phyloP scores from a whole-genome alignment of 208 protist species.

The Sergeia podlipaevii region DNA sequence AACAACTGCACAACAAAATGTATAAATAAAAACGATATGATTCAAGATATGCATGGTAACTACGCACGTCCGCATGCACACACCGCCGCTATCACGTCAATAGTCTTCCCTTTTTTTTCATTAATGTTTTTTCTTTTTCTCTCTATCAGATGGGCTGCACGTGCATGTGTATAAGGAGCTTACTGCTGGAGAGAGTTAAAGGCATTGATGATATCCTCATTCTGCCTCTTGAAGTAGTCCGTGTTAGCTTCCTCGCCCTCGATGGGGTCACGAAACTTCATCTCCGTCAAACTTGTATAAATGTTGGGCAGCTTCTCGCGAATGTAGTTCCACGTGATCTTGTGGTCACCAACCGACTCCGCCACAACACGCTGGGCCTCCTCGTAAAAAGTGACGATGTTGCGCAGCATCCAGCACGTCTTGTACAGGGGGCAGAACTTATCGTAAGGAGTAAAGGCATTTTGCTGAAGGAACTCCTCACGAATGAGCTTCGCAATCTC shows the following conservation, averaged over 20 bases:
- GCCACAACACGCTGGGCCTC: slow-evolving; percentile 89
- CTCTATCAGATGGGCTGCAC: background rate
- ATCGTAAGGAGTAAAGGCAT: slow-evolving; percentile 98
- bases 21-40: no score
- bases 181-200: slow-evolving; percentile 86
- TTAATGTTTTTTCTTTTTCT: slow-evolving; percentile 12
- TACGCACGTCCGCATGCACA: no score
- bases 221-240: slow-evolving; percentile 88
- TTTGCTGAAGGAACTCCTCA: slow-evolving; percentile 99
- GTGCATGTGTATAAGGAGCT: background rate
- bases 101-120: slow-evolving; percentile 19
- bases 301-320: slow-evolving; percentile 86
- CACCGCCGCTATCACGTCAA: no score
- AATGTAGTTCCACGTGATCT: slow-evolving; percentile 96
- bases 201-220: slow-evolving; percentile 82
- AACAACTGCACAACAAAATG: no score
- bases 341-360: slow-evolving; percentile 89
- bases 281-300: slow-evolving; percentile 84
- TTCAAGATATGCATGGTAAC: no score
- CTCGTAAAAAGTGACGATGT: slow-evolving; percentile 98
- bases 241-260: slow-evolving; percentile 85
- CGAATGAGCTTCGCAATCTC: slow-evolving; percentile 99
- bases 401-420: slow-evolving; percentile 98
- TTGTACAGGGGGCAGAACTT: slow-evolving; percentile 98
- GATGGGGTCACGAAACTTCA: slow-evolving; percentile 90